These are phyloP conservation scores for Cryphonectria naterciae DNA, from an alignment of 2,329 filamentous ascomycete species.

Conservation along the genomic window DNA sequence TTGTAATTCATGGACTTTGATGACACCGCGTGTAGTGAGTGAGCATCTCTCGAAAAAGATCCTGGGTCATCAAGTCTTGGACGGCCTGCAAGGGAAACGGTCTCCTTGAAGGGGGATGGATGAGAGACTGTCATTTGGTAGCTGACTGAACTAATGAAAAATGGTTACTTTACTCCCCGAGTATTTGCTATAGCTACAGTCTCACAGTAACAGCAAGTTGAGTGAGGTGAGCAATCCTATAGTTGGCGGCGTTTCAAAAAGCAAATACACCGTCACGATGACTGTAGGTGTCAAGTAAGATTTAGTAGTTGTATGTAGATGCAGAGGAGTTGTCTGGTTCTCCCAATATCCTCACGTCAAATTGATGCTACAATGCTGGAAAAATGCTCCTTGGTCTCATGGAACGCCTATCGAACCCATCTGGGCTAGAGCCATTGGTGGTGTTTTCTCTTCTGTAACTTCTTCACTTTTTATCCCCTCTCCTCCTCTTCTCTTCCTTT, in stretches of 20 bases:
- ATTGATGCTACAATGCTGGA: neutral
- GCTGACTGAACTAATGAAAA: neutral
- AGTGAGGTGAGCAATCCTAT: neutral
- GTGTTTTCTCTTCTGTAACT: neutral
- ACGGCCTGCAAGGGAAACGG: neutral
- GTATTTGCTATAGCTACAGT: neutral
- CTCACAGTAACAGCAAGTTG: neutral
- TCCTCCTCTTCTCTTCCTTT: neutral
- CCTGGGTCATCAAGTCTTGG: neutral
- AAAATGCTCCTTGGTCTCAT: neutral
- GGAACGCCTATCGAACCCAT: neutral
- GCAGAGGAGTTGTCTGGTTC: slow-evolving; percentile 11
- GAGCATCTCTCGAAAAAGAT: neutral
- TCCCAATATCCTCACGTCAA: neutral
- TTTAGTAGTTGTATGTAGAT: neutral
- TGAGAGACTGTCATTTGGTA: neutral
- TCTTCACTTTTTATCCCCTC: neutral
- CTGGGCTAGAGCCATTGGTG: neutral
- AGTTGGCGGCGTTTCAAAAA: neutral
- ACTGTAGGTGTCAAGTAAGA: neutral
- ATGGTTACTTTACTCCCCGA: neutral
- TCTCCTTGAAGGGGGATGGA: neutral
- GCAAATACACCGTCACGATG: neutral
- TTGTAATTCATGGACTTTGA: neutral
- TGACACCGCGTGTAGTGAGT: neutral